Conservation (phyloP, 2,329 filamentous ascomycete genomes). For the Grosmannia clavigera region DNA sequence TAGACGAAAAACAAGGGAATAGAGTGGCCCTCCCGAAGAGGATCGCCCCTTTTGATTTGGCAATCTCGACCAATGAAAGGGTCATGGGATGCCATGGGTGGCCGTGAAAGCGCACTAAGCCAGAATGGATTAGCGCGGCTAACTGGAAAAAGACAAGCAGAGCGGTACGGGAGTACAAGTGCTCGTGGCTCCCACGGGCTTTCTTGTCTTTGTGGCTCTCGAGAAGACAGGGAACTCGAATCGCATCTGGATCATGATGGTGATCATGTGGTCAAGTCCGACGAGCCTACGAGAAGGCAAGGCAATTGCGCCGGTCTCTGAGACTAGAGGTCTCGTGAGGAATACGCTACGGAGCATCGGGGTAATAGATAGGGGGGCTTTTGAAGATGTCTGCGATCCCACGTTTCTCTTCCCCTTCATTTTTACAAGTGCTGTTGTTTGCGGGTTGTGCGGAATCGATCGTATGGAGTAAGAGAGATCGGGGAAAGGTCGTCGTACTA, state of each 20-base stretch:
- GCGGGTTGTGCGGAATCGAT: no score
- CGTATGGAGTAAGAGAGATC: no score
- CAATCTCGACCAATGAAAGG: neutral
- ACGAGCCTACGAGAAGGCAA: neutral
- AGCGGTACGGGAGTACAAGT: neutral
- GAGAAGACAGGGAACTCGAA: neutral
- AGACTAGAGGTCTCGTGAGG: neutral
- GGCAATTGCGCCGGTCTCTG: neutral
- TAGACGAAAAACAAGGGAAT: neutral
- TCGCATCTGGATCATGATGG: neutral
- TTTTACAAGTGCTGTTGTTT: no score
- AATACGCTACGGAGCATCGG: no score
- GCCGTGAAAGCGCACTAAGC: neutral
- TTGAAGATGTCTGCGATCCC: no score
- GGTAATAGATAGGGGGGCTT: no score
- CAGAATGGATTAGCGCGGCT: slow-evolving; percentile 4
- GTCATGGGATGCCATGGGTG: neutral
- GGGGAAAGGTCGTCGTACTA: no score
- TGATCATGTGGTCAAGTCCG: neutral
- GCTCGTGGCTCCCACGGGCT: neutral
- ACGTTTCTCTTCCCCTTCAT: no score
- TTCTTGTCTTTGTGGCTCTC: neutral
- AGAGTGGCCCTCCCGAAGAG: neutral
- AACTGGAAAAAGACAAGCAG: slow-evolving; percentile 3
- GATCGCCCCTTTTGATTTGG: neutral